Base-by-base conservation (phyloP, 2,329 filamentous ascomycete genomes). In the Rugonectria rugulosa region DNA sequence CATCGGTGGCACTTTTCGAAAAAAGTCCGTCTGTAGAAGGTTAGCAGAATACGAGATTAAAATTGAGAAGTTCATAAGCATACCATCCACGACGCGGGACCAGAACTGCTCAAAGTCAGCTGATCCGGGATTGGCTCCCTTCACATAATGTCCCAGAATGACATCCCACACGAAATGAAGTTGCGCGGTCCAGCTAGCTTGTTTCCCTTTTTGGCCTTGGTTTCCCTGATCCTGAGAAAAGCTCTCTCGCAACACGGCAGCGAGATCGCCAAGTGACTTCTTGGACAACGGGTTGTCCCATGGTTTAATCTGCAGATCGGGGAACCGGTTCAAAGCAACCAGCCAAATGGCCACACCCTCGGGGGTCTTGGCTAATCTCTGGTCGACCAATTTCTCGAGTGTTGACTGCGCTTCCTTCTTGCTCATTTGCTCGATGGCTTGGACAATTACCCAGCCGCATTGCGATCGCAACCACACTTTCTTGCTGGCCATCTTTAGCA, bases 321-420 rank as follows among this genome's bases (percentile, higher is more conserved):
- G 84, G 64, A 90, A 92, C 17, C 77, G 77, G 46, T 83, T 82
- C 58, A 84, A 81, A 2, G 89, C 83, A 5, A 85, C 83, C 26
- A 98, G 79, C 92, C 93, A 98, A 53, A 97, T 85, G 1, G 91
- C 92, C 19, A 97, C 86, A 6, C 93, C 94, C 71, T 98, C 94
- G 0, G 92, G 89, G 0, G 92, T 94, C 71, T 89, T 89, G 8
- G 87, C 85, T 43, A 96, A 78, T 9, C 89, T 88, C 43, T 85
- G 82, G 14, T 84, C 80, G 17, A 80, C 79, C 8, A 96, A 70
- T 32, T 81, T 82, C 56, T 85, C 76, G 29, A 96, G 77, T 0
- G 89, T 86, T 21, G 79, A 74, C 66, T 88, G 81, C 1, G 85
- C 84, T 52, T 85, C 82, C 53, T 81, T 77, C 63, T 82, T 74